Conservation (phyloP, 306 rosid species). For the Alnus rubra region DNA sequence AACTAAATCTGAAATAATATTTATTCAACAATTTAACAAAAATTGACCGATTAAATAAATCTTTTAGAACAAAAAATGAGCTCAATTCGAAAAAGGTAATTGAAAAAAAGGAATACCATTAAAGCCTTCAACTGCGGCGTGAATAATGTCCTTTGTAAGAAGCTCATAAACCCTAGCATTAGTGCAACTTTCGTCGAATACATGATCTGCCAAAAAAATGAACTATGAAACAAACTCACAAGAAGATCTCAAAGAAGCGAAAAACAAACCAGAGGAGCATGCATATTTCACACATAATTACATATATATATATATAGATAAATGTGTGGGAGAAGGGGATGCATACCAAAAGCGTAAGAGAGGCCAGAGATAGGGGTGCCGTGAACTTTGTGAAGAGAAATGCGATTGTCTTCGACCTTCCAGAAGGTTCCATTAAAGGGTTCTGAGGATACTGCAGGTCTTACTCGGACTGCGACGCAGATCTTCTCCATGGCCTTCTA, state of each 20-base stretch:
- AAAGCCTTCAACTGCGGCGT: slow-evolving; percentile 89
- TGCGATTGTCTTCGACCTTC: slow-evolving; percentile 85
- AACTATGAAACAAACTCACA: background rate
- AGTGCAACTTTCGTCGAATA: slow-evolving; percentile 69
- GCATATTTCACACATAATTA: background rate
- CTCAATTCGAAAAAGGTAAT: background rate
- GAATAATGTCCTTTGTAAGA: slow-evolving; percentile 80
- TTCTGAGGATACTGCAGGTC: slow-evolving; percentile 61
- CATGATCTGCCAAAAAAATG: slow-evolving; percentile 55
- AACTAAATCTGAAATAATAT: background rate
- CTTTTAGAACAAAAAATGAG: background rate
- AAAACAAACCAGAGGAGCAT: background rate
- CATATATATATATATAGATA: background rate
- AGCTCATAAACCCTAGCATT: slow-evolving; percentile 73
- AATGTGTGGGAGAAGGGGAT: background rate
- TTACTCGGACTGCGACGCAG: slow-evolving; percentile 82
- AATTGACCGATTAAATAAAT: background rate
- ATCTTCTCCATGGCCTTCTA: slow-evolving; percentile 78
- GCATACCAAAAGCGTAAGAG: slow-evolving; percentile 79
- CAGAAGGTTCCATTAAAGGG: slow-evolving; percentile 57
- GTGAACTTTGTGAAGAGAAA: slow-evolving; percentile 79
- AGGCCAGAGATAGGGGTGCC: slow-evolving; percentile 74
- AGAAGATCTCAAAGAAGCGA: background rate
- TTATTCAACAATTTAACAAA: background rate
- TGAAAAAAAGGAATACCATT: slow-evolving; percentile 54